phyloP scores from a whole-genome alignment of 2,329 filamentous ascomycete genomes.

The Volutella citrinella region DNA sequence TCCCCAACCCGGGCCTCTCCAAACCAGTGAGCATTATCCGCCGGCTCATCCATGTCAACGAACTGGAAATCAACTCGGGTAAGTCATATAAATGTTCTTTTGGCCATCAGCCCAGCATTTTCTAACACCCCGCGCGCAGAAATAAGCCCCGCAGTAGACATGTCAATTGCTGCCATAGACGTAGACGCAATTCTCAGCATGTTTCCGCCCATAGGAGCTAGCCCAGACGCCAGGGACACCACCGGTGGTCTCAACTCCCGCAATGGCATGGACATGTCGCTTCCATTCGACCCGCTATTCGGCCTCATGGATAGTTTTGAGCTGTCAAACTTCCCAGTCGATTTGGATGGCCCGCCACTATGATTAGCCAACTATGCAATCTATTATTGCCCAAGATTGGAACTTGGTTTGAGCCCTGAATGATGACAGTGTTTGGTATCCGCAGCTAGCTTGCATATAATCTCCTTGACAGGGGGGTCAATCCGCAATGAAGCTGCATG shows the following conservation, averaged over 20 bases:
- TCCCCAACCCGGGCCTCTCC: slow-evolving; percentile 23
- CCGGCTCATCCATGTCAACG: slow-evolving; percentile 4
- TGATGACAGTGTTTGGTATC: no score
- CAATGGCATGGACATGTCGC: background rate
- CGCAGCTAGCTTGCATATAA: no score
- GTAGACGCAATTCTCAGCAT: slow-evolving; percentile 4
- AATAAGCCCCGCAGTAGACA: background rate
- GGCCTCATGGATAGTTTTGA: slow-evolving; percentile 12
- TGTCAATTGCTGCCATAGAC: background rate
- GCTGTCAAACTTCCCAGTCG: no score
- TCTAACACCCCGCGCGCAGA: background rate
- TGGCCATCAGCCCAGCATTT: no score
- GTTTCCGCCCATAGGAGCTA: slow-evolving; percentile 4
- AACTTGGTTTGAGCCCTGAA: no score
- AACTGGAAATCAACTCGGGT: slow-evolving; percentile 2
- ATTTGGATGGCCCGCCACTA: no score
- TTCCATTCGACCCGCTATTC: slow-evolving; percentile 7
- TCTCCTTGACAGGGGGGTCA: no score
- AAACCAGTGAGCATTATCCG: slow-evolving; percentile 8
- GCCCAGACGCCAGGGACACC: no score
- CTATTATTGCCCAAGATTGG: no score
- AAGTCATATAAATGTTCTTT: background rate
- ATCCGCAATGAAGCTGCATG: no score
- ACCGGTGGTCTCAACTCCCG: background rate
- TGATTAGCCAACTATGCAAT: no score